Percentiles rank a stretch among this genome's conserved stretches.
Evolutionary conservation across 2,329 filamentous ascomycete species (phyloP).

Genomic region (Oidium heveae): DNA sequence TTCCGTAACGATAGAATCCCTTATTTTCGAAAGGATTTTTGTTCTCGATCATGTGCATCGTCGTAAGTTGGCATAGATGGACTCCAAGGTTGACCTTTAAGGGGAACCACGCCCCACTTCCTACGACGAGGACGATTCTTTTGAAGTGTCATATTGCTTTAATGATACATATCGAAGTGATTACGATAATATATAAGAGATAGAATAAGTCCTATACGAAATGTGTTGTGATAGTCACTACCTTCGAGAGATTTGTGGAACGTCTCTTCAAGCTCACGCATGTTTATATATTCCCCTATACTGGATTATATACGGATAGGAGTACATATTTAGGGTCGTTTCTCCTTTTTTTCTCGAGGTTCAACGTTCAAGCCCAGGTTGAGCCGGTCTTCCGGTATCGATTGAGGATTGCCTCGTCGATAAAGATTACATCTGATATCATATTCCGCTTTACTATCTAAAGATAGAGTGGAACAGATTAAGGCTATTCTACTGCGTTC

Average conservation of each 20-base stretch:
- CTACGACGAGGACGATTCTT: too few relatives aligned
- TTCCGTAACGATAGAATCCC: too few relatives aligned
- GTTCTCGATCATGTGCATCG: too few relatives aligned
- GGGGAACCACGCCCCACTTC: too few relatives aligned
- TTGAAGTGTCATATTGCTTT: not conserved
- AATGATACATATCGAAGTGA: not conserved
- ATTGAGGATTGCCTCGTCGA: not conserved
- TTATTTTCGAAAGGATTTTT: too few relatives aligned
- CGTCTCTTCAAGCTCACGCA: not conserved
- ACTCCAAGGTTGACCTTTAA: too few relatives aligned
- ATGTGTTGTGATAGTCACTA: not conserved
- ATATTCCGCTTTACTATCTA: not conserved
- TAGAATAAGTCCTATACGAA: not conserved
- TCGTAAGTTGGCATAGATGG: too few relatives aligned
- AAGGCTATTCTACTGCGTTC: not conserved
- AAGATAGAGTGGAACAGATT: not conserved
- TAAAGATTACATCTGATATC: not conserved
- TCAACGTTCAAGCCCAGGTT: not conserved
- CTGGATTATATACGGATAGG: not conserved
- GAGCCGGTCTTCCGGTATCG: not conserved
- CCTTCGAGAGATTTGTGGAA: not conserved
- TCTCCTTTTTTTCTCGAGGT: not conserved
- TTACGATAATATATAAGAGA: not conserved
- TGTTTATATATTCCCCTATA: not conserved
- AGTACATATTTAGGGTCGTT: not conserved